phyloP scores from a whole-genome alignment of 2,329 filamentous ascomycete species.

The Didymella sp. region DNA sequence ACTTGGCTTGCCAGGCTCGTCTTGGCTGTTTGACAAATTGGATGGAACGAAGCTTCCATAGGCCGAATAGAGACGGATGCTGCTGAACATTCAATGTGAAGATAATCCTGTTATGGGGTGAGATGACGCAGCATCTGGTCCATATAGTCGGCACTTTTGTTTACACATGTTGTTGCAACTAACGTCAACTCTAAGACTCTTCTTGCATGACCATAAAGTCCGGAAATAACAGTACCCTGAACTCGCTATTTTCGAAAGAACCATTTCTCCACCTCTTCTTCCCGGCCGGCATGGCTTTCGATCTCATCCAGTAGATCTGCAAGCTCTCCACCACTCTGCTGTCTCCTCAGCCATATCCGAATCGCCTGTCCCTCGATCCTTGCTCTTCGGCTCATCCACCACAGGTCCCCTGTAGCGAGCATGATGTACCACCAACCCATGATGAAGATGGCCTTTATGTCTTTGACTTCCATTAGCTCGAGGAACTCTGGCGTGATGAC shows the following conservation, averaged over 20 bases:
- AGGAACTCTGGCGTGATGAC: constrained; percentile 56
- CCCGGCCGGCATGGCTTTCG: neutral
- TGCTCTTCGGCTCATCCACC: constrained; percentile 40
- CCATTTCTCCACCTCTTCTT: neutral
- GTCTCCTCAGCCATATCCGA: constrained; percentile 34
- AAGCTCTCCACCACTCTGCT: constrained; percentile 18
- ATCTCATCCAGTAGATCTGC: constrained; percentile 16
- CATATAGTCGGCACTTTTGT: neutral
- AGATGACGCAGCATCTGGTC: neutral
- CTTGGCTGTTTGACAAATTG: neutral
- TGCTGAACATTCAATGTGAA: neutral
- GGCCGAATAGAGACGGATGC: neutral
- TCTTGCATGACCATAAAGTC: neutral
- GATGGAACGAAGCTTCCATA: neutral
- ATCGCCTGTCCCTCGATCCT: constrained; percentile 35
- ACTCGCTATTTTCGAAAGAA: neutral
- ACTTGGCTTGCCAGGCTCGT: neutral
- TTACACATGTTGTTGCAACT: neutral
- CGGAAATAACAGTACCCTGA: neutral
- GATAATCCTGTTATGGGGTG: neutral
- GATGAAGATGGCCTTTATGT: constrained; percentile 61
- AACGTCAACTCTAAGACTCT: neutral
- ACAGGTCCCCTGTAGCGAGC: constrained; percentile 29
- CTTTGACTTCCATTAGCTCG: constrained; percentile 57
- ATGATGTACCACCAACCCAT: constrained; percentile 65